phyloP scores from a whole-genome alignment of 768 basidiomycete species.

The Podaxis sp. region DNA sequence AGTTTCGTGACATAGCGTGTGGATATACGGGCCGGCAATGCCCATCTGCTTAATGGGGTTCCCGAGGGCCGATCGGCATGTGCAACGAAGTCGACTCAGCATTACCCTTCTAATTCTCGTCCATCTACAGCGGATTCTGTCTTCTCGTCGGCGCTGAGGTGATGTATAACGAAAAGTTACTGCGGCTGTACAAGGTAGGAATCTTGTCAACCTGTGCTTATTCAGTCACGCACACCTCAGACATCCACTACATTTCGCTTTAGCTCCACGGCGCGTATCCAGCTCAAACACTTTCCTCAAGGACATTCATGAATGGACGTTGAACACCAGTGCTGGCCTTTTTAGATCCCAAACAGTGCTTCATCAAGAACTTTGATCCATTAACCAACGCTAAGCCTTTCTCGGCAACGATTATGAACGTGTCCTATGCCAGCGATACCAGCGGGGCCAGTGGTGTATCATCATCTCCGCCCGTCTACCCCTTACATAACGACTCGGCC shows the following conservation, averaged over 20 bases:
- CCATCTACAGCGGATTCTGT: background rate
- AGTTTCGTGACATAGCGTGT: too few species aligned
- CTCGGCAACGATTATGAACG: background rate
- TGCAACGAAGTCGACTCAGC: too few species aligned
- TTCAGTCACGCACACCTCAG: background rate
- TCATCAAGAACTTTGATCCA: constrained; percentile 2
- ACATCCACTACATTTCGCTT: background rate
- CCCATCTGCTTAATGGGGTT: too few species aligned
- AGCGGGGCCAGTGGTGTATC: constrained; percentile 2
- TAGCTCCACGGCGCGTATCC: background rate
- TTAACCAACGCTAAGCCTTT: background rate
- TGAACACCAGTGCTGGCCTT: background rate
- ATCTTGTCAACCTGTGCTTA: constrained; percentile 1
- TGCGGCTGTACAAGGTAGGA: background rate
- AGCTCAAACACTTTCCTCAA: constrained; percentile 9
- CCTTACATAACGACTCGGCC: background rate
- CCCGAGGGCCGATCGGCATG: too few species aligned
- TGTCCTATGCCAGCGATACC: background rate
- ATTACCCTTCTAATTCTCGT: too few species aligned
- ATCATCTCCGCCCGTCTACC: background rate
- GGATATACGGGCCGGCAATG: too few species aligned
- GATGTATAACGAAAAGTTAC: background rate
- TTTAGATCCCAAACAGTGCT: background rate
- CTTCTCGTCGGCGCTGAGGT: background rate
- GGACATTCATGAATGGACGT: background rate